These are phyloP conservation scores for Volvariella volvacea DNA, from an alignment of 1,284 basidiomycete genomes.

Conservation along the genomic window DNA sequence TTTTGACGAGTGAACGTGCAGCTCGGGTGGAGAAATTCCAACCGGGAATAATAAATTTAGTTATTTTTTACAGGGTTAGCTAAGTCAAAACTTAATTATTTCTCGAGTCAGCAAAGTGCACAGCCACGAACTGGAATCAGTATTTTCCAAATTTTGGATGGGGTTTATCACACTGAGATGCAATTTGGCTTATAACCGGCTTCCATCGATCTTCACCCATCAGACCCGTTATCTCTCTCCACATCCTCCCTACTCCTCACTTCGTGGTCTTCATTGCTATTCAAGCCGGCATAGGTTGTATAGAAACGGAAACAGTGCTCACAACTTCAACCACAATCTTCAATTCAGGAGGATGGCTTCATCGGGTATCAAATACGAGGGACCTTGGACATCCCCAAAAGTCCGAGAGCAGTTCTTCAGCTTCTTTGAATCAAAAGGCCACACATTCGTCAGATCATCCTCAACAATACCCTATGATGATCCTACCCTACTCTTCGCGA, in stretches of 20 bases:
- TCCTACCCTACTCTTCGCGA: constrained; percentile 94
- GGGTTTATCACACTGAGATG: not conserved
- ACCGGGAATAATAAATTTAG: not conserved
- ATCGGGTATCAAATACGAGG: constrained; percentile 17
- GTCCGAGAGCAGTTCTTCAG: constrained; percentile 74
- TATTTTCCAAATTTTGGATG: not conserved
- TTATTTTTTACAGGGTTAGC: not conserved
- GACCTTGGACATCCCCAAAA: constrained; percentile 63
- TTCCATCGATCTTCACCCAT: constrained; percentile 3
- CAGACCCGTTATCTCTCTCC: constrained; percentile 1
- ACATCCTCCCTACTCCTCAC: constrained; percentile 8
- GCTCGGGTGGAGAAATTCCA: not conserved
- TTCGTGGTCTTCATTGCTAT: too few species aligned
- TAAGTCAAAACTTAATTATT: not conserved
- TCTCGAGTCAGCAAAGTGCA: not conserved
- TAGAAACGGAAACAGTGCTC: not conserved
- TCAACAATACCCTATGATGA: constrained; percentile 96
- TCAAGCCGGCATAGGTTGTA: too few species aligned
- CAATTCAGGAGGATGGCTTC: constrained; percentile 15
- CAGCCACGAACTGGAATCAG: not conserved
- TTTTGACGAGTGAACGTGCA: constrained; percentile 6
- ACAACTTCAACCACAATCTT: constrained; percentile 11
- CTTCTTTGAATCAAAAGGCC: constrained; percentile 71
- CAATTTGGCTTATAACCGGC: constrained; percentile 5
- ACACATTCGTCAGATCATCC: constrained; percentile 92